These are phyloP conservation scores for Fusarium virguliforme DNA, from an alignment of 2,329 filamentous ascomycete genomes.

Conservation along the genomic window DNA sequence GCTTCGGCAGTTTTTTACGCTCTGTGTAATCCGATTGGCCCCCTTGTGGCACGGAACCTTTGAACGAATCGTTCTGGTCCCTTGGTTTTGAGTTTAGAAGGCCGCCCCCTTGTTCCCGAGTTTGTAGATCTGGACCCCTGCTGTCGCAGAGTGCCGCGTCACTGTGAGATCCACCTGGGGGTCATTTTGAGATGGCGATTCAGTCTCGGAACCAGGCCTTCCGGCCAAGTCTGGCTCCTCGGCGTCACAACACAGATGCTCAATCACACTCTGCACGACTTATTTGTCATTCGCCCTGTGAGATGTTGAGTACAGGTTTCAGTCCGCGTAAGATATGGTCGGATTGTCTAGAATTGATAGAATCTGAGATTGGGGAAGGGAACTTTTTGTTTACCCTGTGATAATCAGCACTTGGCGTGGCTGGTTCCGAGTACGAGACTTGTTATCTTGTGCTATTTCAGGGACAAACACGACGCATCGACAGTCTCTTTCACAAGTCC, in stretches of 20 bases:
- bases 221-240: background rate
- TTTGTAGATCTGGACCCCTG: constrained; percentile 10
- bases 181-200: background rate
- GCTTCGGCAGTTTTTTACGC: background rate
- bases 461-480: no score
- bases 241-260: background rate
- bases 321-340: background rate
- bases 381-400: background rate
- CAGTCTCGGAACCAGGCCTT: constrained; percentile 10
- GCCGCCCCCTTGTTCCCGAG: background rate
- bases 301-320: background rate
- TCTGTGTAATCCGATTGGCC: constrained; percentile 8
- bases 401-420: background rate
- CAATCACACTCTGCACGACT: background rate
- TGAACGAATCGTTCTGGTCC: background rate
- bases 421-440: background rate
- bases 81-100: background rate
- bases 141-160: constrained; percentile 14
- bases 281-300: constrained; percentile 4
- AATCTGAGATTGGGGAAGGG: background rate
- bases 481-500: background rate
- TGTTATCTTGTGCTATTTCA: no score
- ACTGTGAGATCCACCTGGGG: constrained; percentile 3
- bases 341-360: background rate
- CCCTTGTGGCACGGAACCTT: background rate